phyloP scores from a whole-genome alignment of 75 land plant species.

The Sequoiadendron giganteum region DNA sequence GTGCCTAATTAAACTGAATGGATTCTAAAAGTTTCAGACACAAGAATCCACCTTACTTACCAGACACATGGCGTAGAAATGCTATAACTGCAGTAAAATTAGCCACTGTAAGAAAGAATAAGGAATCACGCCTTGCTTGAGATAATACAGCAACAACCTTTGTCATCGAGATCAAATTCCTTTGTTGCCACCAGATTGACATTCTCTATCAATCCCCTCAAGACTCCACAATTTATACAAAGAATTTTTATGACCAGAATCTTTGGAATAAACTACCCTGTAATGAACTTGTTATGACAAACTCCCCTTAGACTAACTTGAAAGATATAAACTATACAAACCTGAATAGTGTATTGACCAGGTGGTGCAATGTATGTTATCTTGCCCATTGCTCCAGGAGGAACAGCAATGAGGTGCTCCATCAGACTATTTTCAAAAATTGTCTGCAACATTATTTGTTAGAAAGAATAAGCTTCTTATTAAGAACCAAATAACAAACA shows the following conservation, averaged over 20 bases:
- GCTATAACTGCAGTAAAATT: neutral
- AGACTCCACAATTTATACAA: neutral
- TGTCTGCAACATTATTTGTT: conserved; percentile 49
- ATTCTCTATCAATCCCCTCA: neutral
- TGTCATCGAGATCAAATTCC: neutral
- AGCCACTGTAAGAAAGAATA: neutral
- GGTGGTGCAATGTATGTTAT: conserved; percentile 86
- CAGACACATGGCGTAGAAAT: neutral
- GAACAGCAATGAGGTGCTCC: conserved; percentile 90
- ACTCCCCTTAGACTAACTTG: neutral
- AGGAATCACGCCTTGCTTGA: neutral
- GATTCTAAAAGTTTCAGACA: neutral
- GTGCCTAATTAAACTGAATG: neutral
- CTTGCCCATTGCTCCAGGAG: conserved; percentile 99
- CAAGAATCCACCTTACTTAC: neutral
- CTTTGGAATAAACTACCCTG: neutral
- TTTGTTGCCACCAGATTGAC: neutral
- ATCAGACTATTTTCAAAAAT: conserved; percentile 96
- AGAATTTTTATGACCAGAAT: neutral
- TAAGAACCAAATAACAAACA: neutral
- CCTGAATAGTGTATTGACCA: conserved; percentile 88
- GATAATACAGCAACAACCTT: neutral
- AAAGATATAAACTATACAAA: conserved; percentile 18
- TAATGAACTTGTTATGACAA: neutral
- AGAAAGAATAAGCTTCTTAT: neutral